phyloP scores from a whole-genome alignment of 2,329 filamentous ascomycete species.

The Diaporthe sp. region DNA sequence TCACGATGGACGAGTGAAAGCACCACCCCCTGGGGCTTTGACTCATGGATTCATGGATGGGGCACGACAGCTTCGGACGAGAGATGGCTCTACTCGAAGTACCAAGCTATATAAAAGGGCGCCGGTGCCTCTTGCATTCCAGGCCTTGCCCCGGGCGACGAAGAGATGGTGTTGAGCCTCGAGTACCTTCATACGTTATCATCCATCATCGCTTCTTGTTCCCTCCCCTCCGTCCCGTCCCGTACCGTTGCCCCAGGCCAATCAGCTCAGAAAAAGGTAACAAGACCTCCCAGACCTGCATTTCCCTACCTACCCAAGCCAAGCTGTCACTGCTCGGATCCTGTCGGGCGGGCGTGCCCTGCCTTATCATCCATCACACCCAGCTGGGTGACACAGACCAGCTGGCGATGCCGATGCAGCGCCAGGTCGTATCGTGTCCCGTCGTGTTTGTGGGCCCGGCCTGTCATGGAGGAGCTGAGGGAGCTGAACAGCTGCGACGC shows the following conservation, averaged over 20 bases:
- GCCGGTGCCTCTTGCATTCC: background rate
- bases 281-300: background rate
- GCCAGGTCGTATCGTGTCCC: conserved; percentile 20
- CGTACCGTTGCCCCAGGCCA: conserved; percentile 7
- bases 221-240: background rate
- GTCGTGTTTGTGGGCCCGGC: conserved; percentile 6
- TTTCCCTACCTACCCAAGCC: background rate
- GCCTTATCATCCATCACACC: background rate
- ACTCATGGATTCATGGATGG: conserved; percentile 31
- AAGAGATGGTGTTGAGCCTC: conserved; percentile 25
- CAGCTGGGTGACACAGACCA: conserved; percentile 31
- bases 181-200: background rate
- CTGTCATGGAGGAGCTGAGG: conserved; percentile 16
- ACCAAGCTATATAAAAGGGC: conserved; percentile 27
- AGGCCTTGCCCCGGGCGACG: background rate
- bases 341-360: conserved; percentile 3
- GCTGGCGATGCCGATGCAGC: conserved; percentile 17
- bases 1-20: conserved; percentile 28
- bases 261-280: conserved; percentile 4
- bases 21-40: conserved; percentile 17
- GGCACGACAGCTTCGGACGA: background rate
- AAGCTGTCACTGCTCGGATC: conserved; percentile 17
- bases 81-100: background rate
- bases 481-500: conserved; percentile 22
- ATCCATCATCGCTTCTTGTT: background rate